phyloP scores from a whole-genome alignment of 1,284 basidiomycete genomes.

The Flammula alnicola region DNA sequence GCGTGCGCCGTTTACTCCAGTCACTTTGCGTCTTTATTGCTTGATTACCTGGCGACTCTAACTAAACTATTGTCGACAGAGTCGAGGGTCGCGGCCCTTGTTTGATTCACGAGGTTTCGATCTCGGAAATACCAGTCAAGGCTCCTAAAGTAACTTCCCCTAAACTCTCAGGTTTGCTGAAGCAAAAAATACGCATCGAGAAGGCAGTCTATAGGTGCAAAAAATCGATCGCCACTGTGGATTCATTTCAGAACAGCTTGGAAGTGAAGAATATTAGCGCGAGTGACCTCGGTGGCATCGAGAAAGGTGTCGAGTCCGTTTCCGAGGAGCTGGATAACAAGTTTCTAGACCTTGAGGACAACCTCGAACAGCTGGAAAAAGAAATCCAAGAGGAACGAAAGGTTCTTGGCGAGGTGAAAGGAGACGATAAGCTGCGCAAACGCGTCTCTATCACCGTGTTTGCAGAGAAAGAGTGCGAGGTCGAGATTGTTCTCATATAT shows the following conservation, averaged over 20 bases:
- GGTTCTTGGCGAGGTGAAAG: conserved; percentile 14
- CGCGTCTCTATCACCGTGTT: conserved; percentile 10
- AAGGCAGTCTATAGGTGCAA: conserved; percentile 23
- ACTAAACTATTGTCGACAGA: conserved; percentile 17
- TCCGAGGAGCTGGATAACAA: conserved; percentile 21
- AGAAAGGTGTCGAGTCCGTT: background rate
- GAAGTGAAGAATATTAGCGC: conserved; percentile 19
- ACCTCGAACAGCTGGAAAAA: conserved; percentile 16
- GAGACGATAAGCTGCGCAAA: conserved; percentile 2
- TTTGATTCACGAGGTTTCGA: conserved; percentile 36
- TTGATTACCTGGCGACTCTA: too few species aligned
- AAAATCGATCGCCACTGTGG: conserved; percentile 23
- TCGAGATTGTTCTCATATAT: conserved; percentile 16
- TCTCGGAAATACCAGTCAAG: conserved; percentile 17
- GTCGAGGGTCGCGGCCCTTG: conserved; percentile 37
- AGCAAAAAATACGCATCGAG: conserved; percentile 2
- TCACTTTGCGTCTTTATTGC: background rate
- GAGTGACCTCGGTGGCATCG: background rate
- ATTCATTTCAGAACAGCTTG: conserved; percentile 26
- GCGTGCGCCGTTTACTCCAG: background rate
- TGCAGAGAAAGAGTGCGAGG: conserved; percentile 13
- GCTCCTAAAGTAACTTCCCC: conserved; percentile 21
- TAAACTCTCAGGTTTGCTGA: conserved; percentile 14
- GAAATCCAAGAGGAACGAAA: conserved; percentile 15
- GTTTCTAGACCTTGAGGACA: conserved; percentile 21